phyloP scores from a whole-genome alignment of 306 rosid genomes.

The Herpetospermum pedunculosum region DNA sequence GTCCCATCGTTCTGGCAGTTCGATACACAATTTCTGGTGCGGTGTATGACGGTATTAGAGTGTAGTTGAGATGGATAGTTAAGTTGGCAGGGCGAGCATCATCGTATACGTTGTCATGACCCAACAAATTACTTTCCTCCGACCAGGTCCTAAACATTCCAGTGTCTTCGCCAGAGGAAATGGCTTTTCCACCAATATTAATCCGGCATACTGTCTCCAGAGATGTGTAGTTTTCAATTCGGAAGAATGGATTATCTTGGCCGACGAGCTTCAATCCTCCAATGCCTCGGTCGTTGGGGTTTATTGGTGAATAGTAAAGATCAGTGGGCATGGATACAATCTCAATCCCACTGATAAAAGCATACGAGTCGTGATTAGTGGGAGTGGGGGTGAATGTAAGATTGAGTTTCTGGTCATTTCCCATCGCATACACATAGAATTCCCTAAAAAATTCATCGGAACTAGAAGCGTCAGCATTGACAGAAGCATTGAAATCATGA shows the following conservation, averaged over 20 bases:
- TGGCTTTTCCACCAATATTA: constrained; percentile 5
- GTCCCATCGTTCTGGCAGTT: not conserved
- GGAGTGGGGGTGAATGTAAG: constrained; percentile 19
- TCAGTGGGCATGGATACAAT: constrained; percentile 15
- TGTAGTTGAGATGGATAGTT: not conserved
- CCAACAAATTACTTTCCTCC: not conserved
- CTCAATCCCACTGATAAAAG: constrained; percentile 22
- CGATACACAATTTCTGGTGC: constrained; percentile 12
- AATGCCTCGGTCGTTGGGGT: not conserved
- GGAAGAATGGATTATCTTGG: not conserved
- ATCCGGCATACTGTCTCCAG: constrained; percentile 15
- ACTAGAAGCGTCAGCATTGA: not conserved
- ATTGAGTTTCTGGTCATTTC: not conserved
- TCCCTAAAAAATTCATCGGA: not conserved
- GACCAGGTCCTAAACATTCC: constrained; percentile 7
- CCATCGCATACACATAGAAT: not conserved
- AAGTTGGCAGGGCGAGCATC: not conserved
- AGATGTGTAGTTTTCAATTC: not conserved
- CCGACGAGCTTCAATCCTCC: not conserved
- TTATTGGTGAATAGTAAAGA: constrained; percentile 7
- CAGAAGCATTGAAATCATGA: constrained; percentile 12
- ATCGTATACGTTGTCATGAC: no score
- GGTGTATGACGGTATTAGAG: not conserved
- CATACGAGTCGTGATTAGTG: not conserved
- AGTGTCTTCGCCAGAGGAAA: not conserved